A percentile compares a stretch with the other conserved stretches of the same genome.
Evolutionary conservation across 163 green algal genomes (phyloP).

Genomic region (Scenedesmus sp.): DNA sequence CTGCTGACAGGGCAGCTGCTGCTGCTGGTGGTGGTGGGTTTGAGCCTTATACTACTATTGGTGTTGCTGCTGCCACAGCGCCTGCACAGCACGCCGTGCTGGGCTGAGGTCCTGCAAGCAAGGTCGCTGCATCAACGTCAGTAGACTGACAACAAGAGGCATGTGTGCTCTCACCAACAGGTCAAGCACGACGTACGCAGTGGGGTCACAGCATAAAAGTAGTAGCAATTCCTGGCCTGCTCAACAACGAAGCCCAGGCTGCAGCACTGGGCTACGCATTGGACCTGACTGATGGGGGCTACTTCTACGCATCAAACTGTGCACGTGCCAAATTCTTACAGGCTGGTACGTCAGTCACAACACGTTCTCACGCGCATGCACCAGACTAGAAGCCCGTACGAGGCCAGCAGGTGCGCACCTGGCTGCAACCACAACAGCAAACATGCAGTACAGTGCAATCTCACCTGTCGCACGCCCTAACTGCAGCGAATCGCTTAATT

Average conservation of each 20-base stretch:
- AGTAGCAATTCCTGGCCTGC: not conserved
- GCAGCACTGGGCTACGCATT: not conserved
- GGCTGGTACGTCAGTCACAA: not conserved
- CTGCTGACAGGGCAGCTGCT: not conserved
- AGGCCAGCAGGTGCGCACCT: not conserved
- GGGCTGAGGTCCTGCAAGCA: not conserved
- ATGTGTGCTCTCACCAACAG: not conserved
- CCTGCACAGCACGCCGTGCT: not conserved
- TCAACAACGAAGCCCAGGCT: slow-evolving; percentile 9
- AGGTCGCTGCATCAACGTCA: not conserved
- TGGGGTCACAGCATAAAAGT: not conserved
- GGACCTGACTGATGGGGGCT: too few relatives aligned
- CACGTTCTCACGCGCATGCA: not conserved
- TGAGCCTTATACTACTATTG: not conserved
- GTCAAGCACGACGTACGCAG: not conserved
- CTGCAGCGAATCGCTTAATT: not conserved
- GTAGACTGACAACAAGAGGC: not conserved
- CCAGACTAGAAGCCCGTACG: not conserved
- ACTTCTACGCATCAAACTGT: too few relatives aligned
- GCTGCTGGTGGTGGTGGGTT: slow-evolving; percentile 8
- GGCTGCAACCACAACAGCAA: not conserved
- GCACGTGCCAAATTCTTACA: not conserved
- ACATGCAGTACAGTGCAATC: not conserved
- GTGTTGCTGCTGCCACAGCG: not conserved
- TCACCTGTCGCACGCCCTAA: not conserved